Percentiles rank a stretch among this genome's conserved stretches.
Conservation (phyloP, 202 grass and related monocot genomes). For the Eragrostis tef region DNA sequence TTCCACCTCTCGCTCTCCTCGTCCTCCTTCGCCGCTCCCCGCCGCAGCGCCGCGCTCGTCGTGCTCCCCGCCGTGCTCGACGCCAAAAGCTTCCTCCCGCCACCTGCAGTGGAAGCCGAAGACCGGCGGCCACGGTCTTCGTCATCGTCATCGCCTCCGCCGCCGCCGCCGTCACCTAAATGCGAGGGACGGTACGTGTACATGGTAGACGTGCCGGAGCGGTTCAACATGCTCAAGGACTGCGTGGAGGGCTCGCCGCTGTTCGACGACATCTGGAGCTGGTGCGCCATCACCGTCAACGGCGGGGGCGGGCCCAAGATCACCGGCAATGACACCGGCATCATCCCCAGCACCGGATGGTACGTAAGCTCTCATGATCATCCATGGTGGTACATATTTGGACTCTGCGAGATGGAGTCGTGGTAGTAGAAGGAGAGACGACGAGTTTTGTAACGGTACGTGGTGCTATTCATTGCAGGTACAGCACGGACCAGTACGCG, state of each 20-base stretch:
- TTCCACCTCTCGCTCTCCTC: slow-evolving; percentile 35
- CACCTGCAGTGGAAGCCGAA: background rate
- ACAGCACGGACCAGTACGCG: slow-evolving; percentile 64
- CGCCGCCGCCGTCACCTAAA: background rate
- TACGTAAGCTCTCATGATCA: slow-evolving; percentile 8
- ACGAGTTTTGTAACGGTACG: no score
- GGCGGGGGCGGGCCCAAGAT: slow-evolving; percentile 50
- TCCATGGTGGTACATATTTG: background rate
- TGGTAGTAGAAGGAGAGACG: no score
- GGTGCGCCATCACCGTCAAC: slow-evolving; percentile 44
- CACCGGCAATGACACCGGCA: background rate
- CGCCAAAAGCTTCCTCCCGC: slow-evolving; percentile 11
- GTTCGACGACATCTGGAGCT: slow-evolving; percentile 37
- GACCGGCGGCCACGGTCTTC: background rate
- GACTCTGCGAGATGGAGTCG: background rate
- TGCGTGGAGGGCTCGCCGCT: slow-evolving; percentile 32
- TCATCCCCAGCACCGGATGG: slow-evolving; percentile 50
- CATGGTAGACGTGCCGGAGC: slow-evolving; percentile 33
- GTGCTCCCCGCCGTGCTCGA: slow-evolving; percentile 19
- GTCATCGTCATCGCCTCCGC: background rate
- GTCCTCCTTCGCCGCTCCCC: background rate
- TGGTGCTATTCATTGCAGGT: slow-evolving; percentile 28
- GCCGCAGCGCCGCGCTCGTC: background rate
- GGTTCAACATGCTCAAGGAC: slow-evolving; percentile 40
- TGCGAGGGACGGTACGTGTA: slow-evolving; percentile 50